Evolutionary conservation across 257 asterid species (phyloP).

Genomic region (Solanum medicagineum): DNA sequence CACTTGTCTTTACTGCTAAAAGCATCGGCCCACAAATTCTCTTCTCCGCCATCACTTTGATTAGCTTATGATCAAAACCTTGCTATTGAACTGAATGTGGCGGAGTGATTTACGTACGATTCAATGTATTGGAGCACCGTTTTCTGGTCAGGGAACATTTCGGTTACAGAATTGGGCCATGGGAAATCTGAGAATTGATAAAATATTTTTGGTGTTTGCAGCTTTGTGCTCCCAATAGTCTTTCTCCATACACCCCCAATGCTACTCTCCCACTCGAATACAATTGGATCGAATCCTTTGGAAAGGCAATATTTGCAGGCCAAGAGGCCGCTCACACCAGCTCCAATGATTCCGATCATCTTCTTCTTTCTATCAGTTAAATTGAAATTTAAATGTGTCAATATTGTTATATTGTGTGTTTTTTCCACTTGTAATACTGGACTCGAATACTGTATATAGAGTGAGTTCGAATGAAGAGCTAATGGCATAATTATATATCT

Average conservation of each 20-base stretch:
- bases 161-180: slow-evolving; percentile 29
- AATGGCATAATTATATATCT: no score
- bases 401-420: no score
- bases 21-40: no score
- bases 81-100: slow-evolving; percentile 20
- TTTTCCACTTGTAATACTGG: no score
- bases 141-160: slow-evolving; percentile 14
- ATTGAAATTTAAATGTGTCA: no score
- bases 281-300: slow-evolving; percentile 14
- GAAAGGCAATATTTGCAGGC: slow-evolving; percentile 35
- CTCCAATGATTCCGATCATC: slow-evolving; percentile 6
- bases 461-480: no score
- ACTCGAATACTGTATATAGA: no score
- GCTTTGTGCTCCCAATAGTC: not conserved
- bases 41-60: not conserved
- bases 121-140: slow-evolving; percentile 21
- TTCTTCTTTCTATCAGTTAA: no score
- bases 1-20: slow-evolving; percentile 13
- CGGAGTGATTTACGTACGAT: slow-evolving; percentile 19
- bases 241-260: slow-evolving; percentile 29
- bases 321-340: slow-evolving; percentile 43
- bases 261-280: slow-evolving; percentile 10
- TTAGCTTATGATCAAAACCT: slow-evolving; percentile 23
- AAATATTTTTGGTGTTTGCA: slow-evolving; percentile 6
- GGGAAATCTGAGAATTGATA: slow-evolving; percentile 44